phyloP scores from a whole-genome alignment of 2,329 filamentous ascomycete genomes.

The Alternaria atra region DNA sequence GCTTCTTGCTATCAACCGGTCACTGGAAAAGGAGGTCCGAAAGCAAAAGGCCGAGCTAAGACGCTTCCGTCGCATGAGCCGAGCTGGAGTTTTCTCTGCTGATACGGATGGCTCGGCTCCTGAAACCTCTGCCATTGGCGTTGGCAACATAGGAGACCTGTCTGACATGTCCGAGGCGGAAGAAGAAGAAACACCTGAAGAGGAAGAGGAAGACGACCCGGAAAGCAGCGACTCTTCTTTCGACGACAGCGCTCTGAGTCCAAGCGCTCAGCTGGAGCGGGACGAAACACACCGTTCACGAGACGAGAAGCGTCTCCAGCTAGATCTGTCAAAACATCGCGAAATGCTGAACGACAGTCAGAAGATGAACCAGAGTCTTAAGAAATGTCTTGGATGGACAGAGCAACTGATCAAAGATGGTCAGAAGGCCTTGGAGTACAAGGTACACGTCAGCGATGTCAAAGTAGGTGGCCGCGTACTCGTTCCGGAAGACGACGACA shows the following conservation, averaged over 20 bases:
- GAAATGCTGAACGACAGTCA: slow-evolving; percentile 89
- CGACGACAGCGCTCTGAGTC: slow-evolving; percentile 59
- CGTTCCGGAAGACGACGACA: slow-evolving; percentile 73
- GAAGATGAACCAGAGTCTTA: slow-evolving; percentile 94
- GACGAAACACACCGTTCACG: slow-evolving; percentile 67
- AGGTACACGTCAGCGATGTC: slow-evolving; percentile 79
- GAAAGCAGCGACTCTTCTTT: slow-evolving; percentile 60
- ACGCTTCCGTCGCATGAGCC: slow-evolving; percentile 83
- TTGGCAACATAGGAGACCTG: slow-evolving; percentile 48
- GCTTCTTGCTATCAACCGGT: slow-evolving; percentile 91
- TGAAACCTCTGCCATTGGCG: slow-evolving; percentile 45
- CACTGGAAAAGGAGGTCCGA: slow-evolving; percentile 86
- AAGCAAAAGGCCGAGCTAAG: slow-evolving; percentile 91
- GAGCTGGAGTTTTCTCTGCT: slow-evolving; percentile 77
- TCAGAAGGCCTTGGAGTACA: slow-evolving; percentile 84
- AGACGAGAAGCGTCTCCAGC: slow-evolving; percentile 83
- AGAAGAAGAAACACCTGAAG: slow-evolving; percentile 42
- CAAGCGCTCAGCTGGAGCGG: slow-evolving; percentile 52
- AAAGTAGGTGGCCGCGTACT: slow-evolving; percentile 83
- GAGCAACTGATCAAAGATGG: slow-evolving; percentile 91
- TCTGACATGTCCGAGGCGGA: slow-evolving; percentile 51
- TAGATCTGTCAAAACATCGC: slow-evolving; percentile 88
- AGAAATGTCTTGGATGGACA: slow-evolving; percentile 86
- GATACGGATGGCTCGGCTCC: slow-evolving; percentile 61
- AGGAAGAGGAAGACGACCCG: slow-evolving; percentile 55